Evolutionary conservation across 257 asterid genomes (phyloP).

Genomic region (Solanum gandarillasii): DNA sequence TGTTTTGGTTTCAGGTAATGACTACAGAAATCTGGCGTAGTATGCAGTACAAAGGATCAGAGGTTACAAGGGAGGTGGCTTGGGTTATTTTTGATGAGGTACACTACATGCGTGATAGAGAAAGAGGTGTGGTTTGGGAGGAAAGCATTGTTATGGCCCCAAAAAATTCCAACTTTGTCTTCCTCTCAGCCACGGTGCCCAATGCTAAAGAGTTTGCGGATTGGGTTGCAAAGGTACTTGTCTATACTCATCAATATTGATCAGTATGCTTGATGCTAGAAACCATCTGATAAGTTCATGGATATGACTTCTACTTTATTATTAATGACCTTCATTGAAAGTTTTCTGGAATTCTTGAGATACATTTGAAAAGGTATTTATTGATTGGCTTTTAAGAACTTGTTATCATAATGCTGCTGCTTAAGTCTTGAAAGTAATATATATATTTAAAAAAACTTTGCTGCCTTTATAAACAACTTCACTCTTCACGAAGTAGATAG

Average conservation of each 20-base stretch:
- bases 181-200: conserved; percentile 92
- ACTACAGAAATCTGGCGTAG: conserved; percentile 99
- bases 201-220: conserved; percentile 96
- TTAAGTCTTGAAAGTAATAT: background rate
- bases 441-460: background rate
- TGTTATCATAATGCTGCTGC: background rate
- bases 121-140: conserved; percentile 98
- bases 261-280: background rate
- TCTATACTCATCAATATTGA: background rate
- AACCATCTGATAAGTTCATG: background rate
- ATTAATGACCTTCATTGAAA: background rate
- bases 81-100: conserved; percentile 97
- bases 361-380: background rate
- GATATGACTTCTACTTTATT: background rate
- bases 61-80: conserved; percentile 85
- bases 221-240: conserved; percentile 95
- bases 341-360: background rate
- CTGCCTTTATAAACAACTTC: background rate
- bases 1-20: conserved; percentile 62
- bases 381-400: background rate
- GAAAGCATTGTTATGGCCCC: conserved; percentile 97
- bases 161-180: conserved; percentile 74
- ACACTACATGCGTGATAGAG: conserved; percentile 97
- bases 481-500: background rate
- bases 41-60: conserved; percentile 97